These are phyloP conservation scores for Sporothrix dimorphospora DNA, from an alignment of 2,329 filamentous ascomycete genomes.

Conservation along the genomic window DNA sequence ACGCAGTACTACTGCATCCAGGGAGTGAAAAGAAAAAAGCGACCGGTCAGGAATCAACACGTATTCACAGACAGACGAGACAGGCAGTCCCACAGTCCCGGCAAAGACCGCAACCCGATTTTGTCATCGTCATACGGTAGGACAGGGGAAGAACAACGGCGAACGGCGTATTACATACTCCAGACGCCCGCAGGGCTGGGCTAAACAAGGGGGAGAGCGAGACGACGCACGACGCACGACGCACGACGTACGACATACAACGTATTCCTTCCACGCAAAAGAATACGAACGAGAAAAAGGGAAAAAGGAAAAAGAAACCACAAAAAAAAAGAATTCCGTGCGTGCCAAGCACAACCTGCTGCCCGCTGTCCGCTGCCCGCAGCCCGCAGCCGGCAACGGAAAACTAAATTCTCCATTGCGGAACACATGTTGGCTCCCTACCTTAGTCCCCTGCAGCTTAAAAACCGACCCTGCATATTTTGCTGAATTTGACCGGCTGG, in stretches of 20 bases:
- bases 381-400: too few species aligned
- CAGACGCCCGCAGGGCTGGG: not conserved
- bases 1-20: not conserved
- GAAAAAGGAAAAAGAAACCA: not conserved
- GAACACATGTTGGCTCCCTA: not conserved
- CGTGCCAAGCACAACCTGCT: too few species aligned
- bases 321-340: not conserved
- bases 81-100: too few species aligned
- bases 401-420: not conserved
- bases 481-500: conserved; percentile 1
- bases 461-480: conserved; percentile 3
- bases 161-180: not conserved
- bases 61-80: too few species aligned
- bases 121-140: too few species aligned
- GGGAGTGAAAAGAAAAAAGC: not conserved
- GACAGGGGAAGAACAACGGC: not conserved
- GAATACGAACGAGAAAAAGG: too few species aligned
- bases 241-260: not conserved
- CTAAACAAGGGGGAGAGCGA: not conserved
- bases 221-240: not conserved
- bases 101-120: too few species aligned
- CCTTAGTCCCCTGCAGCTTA: not conserved
- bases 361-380: too few species aligned
- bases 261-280: not conserved
- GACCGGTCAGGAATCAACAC: not conserved